These are phyloP conservation scores for Closterium sp. DNA, from an alignment of 139 green algal genomes.

Conservation along the genomic window DNA sequence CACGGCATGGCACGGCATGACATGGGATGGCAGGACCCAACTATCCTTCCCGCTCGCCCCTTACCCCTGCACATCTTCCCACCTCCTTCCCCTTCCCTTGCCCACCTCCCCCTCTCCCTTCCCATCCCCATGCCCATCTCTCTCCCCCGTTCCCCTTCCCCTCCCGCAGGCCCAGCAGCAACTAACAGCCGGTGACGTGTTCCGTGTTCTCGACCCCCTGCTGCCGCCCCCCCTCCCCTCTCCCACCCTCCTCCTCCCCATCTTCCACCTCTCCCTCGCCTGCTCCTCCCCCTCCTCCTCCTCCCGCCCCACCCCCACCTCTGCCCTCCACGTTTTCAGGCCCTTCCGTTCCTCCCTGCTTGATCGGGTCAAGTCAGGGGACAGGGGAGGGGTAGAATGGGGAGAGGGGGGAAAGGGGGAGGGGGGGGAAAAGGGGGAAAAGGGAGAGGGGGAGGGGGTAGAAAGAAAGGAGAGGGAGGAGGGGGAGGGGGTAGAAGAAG, in stretches of 20 bases:
- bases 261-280: background rate
- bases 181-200: background rate
- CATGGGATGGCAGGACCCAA: too few relatives aligned
- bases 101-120: too few relatives aligned
- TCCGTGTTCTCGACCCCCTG: background rate
- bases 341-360: background rate
- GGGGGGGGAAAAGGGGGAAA: background rate
- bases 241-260: background rate
- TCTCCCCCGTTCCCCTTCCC: background rate
- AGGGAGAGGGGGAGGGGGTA: background rate
- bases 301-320: background rate
- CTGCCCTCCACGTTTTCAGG: background rate
- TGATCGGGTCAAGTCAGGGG: too few relatives aligned
- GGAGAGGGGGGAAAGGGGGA: too few relatives aligned
- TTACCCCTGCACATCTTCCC: too few relatives aligned
- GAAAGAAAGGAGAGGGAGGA: too few relatives aligned
- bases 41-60: too few relatives aligned
- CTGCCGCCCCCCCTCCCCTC: background rate
- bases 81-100: too few relatives aligned
- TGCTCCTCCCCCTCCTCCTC: background rate
- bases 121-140: too few relatives aligned
- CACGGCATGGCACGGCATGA: too few relatives aligned
- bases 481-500: background rate
- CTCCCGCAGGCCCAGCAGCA: background rate
- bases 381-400: too few relatives aligned